Conservation (phyloP, 371 early-diverging fungal genomes). For the Mortierella sp. region DNA sequence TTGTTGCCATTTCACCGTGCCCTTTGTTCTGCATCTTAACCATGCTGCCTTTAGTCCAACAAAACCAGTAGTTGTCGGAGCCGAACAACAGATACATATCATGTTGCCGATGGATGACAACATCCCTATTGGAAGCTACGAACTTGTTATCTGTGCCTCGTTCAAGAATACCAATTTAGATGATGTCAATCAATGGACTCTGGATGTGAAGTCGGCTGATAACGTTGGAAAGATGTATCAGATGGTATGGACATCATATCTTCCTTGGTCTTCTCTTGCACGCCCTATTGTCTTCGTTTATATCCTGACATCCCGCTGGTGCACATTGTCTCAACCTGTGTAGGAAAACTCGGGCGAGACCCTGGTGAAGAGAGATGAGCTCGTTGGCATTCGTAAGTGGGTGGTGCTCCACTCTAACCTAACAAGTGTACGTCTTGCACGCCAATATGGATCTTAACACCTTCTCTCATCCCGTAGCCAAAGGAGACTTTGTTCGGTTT, state of each 20-base stretch:
- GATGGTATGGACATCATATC: no score
- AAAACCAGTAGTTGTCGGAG: background rate
- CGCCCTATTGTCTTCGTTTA: no score
- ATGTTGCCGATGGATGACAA: background rate
- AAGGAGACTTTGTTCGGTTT: background rate
- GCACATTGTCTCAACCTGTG: no score
- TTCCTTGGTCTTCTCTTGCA: no score
- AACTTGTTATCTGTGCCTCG: conserved; percentile 14
- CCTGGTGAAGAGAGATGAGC: no score
- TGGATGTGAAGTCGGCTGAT: background rate
- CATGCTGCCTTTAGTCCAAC: background rate
- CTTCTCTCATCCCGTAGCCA: background rate
- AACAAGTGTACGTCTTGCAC: no score
- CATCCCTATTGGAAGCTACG: conserved; percentile 2
- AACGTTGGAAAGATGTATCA: background rate
- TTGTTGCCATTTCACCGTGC: background rate
- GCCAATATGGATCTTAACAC: background rate
- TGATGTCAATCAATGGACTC: background rate
- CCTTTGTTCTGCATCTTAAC: background rate
- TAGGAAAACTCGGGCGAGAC: no score
- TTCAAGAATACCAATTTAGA: conserved; percentile 1
- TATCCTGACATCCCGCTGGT: no score
- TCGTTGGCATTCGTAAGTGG: no score
- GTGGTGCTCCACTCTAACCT: no score
- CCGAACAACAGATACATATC: background rate